Conservation (phyloP, 345 rosid species). For the Arabis alpina region DNA sequence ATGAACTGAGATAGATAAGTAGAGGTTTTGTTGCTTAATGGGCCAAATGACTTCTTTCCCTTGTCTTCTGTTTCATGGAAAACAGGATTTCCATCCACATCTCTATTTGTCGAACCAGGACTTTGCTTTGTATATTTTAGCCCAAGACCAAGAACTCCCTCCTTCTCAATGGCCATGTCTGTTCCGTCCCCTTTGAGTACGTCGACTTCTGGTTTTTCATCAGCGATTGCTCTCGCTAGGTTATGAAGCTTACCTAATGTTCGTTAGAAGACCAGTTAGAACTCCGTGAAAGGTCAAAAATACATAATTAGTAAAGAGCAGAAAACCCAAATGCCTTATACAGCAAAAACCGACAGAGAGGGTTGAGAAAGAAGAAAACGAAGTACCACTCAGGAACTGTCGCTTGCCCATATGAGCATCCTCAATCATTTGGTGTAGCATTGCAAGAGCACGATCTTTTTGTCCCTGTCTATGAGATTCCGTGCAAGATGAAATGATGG, state of each 20-base stretch:
- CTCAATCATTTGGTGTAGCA: conserved; percentile 95
- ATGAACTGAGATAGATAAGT: conserved; percentile 92
- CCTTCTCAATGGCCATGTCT: conserved; percentile 61
- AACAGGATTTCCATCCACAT: conserved; percentile 52
- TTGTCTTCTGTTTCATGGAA: conserved; percentile 69
- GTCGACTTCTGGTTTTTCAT: conserved; percentile 75
- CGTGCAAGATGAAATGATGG: conserved; percentile 54
- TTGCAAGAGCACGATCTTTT: conserved; percentile 85
- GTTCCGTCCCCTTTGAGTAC: conserved; percentile 55
- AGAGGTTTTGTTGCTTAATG: conserved; percentile 76
- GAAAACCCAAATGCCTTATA: conserved; percentile 12
- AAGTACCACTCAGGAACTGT: conserved; percentile 91
- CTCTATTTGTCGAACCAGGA: conserved; percentile 53
- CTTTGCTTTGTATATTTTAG: conserved; percentile 60
- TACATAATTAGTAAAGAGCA: conserved; percentile 30
- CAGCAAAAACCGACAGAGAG: conserved; percentile 24
- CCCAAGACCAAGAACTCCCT: conserved; percentile 93
- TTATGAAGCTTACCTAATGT: conserved; percentile 91
- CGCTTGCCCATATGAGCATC: conserved; percentile 98
- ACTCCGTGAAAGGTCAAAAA: conserved; percentile 13
- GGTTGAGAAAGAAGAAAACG: conserved; percentile 18
- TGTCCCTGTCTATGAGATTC: conserved; percentile 83
- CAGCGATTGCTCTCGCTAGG: conserved; percentile 92
- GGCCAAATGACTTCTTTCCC: conserved; percentile 80
- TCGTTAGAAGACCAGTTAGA: conserved; percentile 41